These are phyloP conservation scores for Lumnitzera racemosa DNA, from an alignment of 345 rosid species.

Conservation along the genomic window DNA sequence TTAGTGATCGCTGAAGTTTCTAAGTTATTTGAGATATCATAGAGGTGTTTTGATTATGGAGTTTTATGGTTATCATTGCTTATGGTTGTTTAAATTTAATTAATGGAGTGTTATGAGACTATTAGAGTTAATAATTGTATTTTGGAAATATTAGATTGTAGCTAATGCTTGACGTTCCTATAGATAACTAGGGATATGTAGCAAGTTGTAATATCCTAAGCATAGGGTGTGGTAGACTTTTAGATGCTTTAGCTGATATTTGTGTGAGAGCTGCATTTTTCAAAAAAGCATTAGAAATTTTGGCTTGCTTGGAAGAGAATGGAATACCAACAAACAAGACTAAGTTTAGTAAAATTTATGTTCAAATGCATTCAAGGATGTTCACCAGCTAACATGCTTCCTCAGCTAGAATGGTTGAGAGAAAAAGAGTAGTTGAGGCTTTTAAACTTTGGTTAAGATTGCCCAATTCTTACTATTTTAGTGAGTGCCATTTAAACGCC, in stretches of 20 bases:
- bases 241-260: constrained; percentile 73
- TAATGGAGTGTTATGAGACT: no score
- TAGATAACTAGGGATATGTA: no score
- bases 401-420: constrained; percentile 64
- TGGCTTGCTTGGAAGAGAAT: constrained; percentile 90
- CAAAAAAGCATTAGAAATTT: constrained; percentile 79
- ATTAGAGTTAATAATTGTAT: no score
- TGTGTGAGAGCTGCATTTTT: constrained; percentile 90
- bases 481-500: constrained; percentile 67
- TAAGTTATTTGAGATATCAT: no score
- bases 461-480: constrained; percentile 81
- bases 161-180: no score
- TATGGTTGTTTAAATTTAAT: no score
- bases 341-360: constrained; percentile 76
- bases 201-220: no score
- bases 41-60: no score
- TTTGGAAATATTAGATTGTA: no score
- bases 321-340: constrained; percentile 82
- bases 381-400: constrained; percentile 96
- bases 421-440: constrained; percentile 95
- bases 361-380: constrained; percentile 96
- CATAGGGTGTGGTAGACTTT: constrained; percentile 12
- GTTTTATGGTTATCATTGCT: no score
- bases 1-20: no score
- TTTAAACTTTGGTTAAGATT: constrained; percentile 94